Evolutionary conservation across 345 rosid species (phyloP), one percentile per base, ranked within the genome.

Genomic region (Aquilaria yunnanensis): DNA sequence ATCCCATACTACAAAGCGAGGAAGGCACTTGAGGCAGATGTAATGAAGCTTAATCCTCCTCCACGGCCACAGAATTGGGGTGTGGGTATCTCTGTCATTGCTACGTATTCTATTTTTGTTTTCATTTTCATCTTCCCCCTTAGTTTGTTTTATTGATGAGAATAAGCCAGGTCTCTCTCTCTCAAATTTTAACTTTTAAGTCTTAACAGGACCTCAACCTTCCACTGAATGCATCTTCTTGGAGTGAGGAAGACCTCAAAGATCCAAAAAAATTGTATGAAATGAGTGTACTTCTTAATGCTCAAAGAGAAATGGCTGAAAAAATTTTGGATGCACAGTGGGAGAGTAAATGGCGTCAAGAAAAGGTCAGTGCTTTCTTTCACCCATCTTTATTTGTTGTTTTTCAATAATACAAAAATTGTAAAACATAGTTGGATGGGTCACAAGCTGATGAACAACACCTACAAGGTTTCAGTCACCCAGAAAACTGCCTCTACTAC

Each of bases 11-110:
- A 84, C 85, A 89, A 83, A 73, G 96, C 96, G 50, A 89, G 81
- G 75, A 89, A 92, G 77, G 77, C 91, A 16, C 64, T 92, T 61
- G 93, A 87, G 77, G 73, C 83, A 16, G 93, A 89, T 77, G 93
- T 89, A 54, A 84, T 76, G 78, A 89, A 77, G 69, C 80, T 85
- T 43, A 71, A 59, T 70, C 88, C 93, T 74, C 96, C 96, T 59
- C 86, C 93, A 1, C 88, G 96, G 59, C 98, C 98, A 70, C 71
- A 84, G 66, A 85, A 85, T 61, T 92, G 93, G 93, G 98, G 98
- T 63, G 98, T 92, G 72, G 68, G 91, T 79, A 75, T 75, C 51
- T 47, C 10, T 54, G 14, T 65, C 49, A 41, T 56, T 41, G 43
- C 58, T 31, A 14, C 43, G 5, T 2, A 31, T 13, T 2, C n/a